Conservation (phyloP, 73 alveolate species). For the Tetrahymena borealis region DNA sequence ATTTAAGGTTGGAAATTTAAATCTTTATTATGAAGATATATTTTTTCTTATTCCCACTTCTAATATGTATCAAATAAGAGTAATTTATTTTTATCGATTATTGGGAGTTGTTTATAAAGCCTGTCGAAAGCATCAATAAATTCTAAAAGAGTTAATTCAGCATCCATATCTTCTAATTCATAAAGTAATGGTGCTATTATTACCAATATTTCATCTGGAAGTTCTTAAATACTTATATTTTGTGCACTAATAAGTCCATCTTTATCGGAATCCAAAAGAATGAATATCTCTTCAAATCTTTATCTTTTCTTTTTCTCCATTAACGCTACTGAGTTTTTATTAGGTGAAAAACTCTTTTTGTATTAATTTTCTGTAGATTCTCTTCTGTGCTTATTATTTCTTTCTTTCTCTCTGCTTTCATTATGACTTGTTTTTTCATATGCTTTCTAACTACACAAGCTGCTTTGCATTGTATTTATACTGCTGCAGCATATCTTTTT, state of each 20-base stretch:
- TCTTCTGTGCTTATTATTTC: not conserved
- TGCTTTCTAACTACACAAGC: no score
- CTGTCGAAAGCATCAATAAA: not conserved
- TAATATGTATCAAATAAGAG: not conserved
- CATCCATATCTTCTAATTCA: slow-evolving; percentile 1
- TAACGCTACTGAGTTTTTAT: not conserved
- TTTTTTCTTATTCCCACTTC: not conserved
- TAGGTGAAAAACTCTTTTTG: not conserved
- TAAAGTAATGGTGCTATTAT: not conserved
- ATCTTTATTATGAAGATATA: not conserved
- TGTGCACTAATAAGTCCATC: not conserved
- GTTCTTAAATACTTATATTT: not conserved
- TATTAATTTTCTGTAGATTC: not conserved
- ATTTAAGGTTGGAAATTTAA: not conserved
- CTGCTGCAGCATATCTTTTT: no score
- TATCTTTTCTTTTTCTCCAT: not conserved
- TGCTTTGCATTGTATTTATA: no score
- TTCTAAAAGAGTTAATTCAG: not conserved
- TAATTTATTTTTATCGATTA: not conserved
- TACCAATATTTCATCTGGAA: not conserved
- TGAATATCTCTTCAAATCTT: not conserved
- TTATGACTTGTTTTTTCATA: not conserved
- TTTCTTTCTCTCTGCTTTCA: not conserved
- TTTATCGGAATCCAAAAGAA: not conserved
- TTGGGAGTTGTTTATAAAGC: not conserved